Evolutionary conservation across 208 protist genomes (phyloP).

Genomic region (Cochliopodium minus): DNA sequence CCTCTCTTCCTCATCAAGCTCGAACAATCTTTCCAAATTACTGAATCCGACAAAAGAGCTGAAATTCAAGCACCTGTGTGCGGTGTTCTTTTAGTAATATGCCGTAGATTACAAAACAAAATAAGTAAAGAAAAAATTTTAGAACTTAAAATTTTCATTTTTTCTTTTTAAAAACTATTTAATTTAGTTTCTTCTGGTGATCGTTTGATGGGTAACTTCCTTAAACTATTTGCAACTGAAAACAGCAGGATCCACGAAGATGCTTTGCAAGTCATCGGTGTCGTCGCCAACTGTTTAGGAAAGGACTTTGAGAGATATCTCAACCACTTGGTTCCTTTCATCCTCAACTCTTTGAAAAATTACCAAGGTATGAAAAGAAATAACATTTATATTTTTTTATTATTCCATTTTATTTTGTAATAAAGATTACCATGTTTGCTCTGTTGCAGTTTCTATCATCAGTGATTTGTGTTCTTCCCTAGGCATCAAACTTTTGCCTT

Average conservation of each 20-base stretch:
- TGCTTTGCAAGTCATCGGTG: constrained; percentile 68
- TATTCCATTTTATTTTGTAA: too few species aligned
- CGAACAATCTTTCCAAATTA: too few species aligned
- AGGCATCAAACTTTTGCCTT: constrained; percentile 40
- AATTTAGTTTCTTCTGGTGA: too few species aligned
- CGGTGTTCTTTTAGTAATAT: constrained; percentile 37
- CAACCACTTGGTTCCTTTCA: constrained; percentile 46
- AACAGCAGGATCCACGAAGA: constrained; percentile 60
- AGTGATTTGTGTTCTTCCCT: constrained; percentile 73
- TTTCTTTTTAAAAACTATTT: too few species aligned
- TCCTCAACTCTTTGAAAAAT: constrained; percentile 45
- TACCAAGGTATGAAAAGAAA: too few species aligned
- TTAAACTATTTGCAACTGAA: constrained; percentile 21
- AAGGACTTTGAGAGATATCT: constrained; percentile 55
- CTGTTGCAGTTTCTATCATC: constrained; percentile 61
- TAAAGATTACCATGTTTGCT: constrained; percentile 44
- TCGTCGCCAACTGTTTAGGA: constrained; percentile 55
- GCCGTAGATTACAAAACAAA: neutral
- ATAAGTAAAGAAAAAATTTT: neutral
- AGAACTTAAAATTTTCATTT: too few species aligned
- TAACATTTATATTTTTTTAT: too few species aligned
- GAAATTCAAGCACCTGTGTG: constrained; percentile 58
- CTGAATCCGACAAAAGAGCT: too few species aligned
- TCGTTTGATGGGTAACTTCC: constrained; percentile 23
- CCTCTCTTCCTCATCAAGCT: too few species aligned